Conservation (phyloP, 352 stramenopile genomes). For the Globisporangium sylvaticum region DNA sequence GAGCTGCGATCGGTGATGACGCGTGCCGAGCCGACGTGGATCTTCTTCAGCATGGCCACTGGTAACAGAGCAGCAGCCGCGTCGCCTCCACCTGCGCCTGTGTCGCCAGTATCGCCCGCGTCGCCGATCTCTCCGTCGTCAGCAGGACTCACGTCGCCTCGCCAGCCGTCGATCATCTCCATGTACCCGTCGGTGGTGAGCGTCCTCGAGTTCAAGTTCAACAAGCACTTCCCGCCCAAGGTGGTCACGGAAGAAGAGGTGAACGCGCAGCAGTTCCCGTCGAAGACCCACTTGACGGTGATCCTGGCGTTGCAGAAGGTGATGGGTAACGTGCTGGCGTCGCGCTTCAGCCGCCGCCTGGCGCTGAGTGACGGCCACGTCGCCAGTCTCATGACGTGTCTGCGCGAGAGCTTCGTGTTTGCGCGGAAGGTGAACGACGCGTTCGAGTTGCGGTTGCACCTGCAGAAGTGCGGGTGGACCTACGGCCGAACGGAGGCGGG, state of each 20-base stretch:
- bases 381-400: conserved; percentile 36
- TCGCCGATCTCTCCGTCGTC: conserved; percentile 9
- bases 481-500: conserved; percentile 35
- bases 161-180: conserved; percentile 50
- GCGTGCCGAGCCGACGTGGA: conserved; percentile 69
- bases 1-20: conserved; percentile 77
- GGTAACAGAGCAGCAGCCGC: not conserved
- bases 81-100: not conserved
- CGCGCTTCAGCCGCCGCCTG: conserved; percentile 32
- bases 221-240: conserved; percentile 45
- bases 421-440: conserved; percentile 73
- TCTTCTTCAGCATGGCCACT: conserved; percentile 42
- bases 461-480: conserved; percentile 49
- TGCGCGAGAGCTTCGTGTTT: conserved; percentile 74
- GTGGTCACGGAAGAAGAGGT: conserved; percentile 55
- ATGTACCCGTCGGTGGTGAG: conserved; percentile 65
- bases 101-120: conserved; percentile 5
- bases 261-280: conserved; percentile 52
- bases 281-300: conserved; percentile 61
- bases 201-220: conserved; percentile 54
- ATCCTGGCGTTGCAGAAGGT: conserved; percentile 63
- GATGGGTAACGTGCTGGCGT: conserved; percentile 62
- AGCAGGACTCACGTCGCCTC: conserved; percentile 31
- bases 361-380: conserved; percentile 60
- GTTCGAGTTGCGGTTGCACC: conserved; percentile 41